phyloP scores from a whole-genome alignment of 2,329 filamentous ascomycete genomes.

The Botrytis galanthina region DNA sequence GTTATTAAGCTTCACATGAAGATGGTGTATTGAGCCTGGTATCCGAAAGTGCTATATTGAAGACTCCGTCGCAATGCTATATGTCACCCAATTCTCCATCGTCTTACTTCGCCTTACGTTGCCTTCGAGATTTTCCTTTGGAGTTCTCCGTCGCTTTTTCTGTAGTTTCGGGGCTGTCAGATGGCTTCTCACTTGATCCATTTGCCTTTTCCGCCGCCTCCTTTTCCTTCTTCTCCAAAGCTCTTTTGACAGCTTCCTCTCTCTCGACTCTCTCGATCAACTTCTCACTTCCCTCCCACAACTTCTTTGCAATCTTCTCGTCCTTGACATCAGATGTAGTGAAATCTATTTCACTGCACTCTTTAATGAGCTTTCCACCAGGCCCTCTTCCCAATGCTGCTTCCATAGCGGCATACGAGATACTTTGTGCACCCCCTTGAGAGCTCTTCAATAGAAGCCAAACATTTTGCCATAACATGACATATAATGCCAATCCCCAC shows the following conservation, averaged over 20 bases:
- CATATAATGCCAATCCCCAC: constrained; percentile 73
- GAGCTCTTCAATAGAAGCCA: constrained; percentile 89
- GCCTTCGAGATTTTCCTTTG: constrained; percentile 34
- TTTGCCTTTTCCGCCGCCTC: constrained; percentile 38
- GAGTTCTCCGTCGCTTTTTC: constrained; percentile 38
- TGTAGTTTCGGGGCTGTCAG: constrained; percentile 38
- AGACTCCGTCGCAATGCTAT: constrained; percentile 17
- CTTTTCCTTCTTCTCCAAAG: constrained; percentile 41
- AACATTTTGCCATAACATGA: constrained; percentile 73
- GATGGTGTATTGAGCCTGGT: background rate
- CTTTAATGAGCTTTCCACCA: constrained; percentile 78
- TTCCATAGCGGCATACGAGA: constrained; percentile 85
- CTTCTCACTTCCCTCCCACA: constrained; percentile 88
- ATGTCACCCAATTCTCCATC: background rate
- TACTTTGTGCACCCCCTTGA: constrained; percentile 78
- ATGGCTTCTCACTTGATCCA: constrained; percentile 24
- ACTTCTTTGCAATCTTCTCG: constrained; percentile 73
- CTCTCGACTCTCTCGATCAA: constrained; percentile 81
- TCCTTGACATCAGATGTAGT: constrained; percentile 72
- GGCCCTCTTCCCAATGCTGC: constrained; percentile 59
- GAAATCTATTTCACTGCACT: constrained; percentile 75
- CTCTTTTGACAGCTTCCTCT: constrained; percentile 61
- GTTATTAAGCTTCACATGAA: background rate
- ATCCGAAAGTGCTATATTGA: constrained; percentile 1
- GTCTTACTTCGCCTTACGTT: constrained; percentile 34